These are phyloP conservation scores for Aspergillus hiratsukae DNA, from an alignment of 2,329 filamentous ascomycete genomes.

Conservation along the genomic window DNA sequence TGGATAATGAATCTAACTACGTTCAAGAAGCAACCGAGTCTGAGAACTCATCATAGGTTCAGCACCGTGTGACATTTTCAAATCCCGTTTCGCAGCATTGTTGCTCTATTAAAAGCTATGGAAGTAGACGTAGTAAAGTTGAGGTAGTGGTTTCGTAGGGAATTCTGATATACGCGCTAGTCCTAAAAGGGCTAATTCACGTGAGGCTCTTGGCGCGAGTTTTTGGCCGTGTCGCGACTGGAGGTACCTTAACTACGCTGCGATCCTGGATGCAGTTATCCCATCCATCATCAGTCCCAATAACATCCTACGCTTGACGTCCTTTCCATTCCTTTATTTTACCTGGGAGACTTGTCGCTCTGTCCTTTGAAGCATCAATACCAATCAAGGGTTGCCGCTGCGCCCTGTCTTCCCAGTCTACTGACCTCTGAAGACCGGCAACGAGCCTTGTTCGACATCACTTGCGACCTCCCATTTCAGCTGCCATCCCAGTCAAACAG, in stretches of 20 bases:
- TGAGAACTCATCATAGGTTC: not conserved
- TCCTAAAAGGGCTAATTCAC: constrained; percentile 15
- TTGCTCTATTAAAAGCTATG: not conserved
- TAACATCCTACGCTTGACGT: constrained; percentile 4
- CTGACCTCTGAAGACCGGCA: constrained; percentile 20
- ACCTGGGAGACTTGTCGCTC: not conserved
- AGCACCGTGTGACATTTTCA: not conserved
- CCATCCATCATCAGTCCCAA: constrained; percentile 13
- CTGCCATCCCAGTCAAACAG: constrained; percentile 19
- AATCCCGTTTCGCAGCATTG: not conserved
- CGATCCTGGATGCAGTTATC: constrained; percentile 17
- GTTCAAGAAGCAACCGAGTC: not conserved
- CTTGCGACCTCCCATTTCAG: constrained; percentile 25
- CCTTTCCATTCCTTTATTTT: constrained; percentile 3
- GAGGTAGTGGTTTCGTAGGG: not conserved
- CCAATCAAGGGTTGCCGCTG: constrained; percentile 7
- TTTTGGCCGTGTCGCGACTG: constrained; percentile 32
- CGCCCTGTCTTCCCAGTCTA: constrained; percentile 6
- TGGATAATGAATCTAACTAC: not conserved
- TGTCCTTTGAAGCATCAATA: not conserved
- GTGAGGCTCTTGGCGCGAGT: constrained; percentile 30
- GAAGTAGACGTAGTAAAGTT: not conserved
- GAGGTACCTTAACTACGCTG: constrained; percentile 21
- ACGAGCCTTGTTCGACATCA: constrained; percentile 28
- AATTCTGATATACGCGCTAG: constrained; percentile 2